These are phyloP conservation scores for Blastocystis sp. DNA, from an alignment of 352 stramenopile species.

Conservation along the genomic window DNA sequence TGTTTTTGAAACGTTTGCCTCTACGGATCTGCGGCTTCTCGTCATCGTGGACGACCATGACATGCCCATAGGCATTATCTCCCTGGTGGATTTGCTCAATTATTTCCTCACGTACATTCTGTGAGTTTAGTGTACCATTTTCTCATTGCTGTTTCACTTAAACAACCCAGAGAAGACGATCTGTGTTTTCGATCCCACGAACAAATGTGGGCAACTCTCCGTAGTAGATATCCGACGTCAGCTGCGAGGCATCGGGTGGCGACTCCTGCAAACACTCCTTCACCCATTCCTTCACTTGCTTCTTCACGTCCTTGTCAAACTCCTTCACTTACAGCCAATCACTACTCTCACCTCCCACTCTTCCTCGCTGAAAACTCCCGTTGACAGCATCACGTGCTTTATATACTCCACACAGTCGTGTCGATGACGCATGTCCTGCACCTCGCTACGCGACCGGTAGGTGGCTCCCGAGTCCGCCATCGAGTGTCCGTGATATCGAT, in stretches of 20 bases:
- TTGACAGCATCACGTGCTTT: constrained; percentile 77
- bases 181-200: constrained; percentile 91
- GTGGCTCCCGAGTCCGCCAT: constrained; percentile 99
- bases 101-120: constrained; percentile 48
- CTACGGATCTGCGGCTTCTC: constrained; percentile 15
- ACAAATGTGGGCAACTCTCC: constrained; percentile 85
- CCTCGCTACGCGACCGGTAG: constrained; percentile 98
- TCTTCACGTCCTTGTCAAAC: constrained; percentile 92
- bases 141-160: background rate
- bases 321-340: constrained; percentile 84
- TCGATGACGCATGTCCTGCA: constrained; percentile 90
- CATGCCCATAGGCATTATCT: constrained; percentile 49
- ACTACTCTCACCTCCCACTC: background rate
- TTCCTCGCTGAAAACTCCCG: constrained; percentile 82
- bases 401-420: constrained; percentile 81
- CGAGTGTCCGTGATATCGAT: constrained; percentile 98
- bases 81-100: constrained; percentile 27
- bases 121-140: constrained; percentile 3
- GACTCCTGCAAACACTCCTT: constrained; percentile 72
- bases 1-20: constrained; percentile 43
- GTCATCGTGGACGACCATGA: constrained; percentile 50
- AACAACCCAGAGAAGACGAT: no score
- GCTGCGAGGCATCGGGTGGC: constrained; percentile 68
- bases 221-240: constrained; percentile 80
- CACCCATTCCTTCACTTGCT: constrained; percentile 92